Base-by-base conservation (phyloP, 495 filamentous ascomycete genomes). In the Penicillium subrubescens region DNA sequence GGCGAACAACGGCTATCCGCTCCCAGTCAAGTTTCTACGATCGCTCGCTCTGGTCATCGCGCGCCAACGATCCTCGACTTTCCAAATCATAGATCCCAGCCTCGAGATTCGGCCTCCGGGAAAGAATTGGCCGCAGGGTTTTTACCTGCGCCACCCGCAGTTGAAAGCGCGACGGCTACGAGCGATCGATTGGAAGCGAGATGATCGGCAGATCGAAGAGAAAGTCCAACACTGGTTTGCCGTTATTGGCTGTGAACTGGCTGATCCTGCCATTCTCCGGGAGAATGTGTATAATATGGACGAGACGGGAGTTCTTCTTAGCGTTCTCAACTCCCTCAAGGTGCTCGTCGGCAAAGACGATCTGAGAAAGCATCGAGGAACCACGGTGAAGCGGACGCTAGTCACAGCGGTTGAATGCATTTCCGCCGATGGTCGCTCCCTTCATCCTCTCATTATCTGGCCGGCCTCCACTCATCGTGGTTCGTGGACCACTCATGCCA, bases 151-250 rank as follows among this genome's bases (percentile, higher is more conserved):
- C 19, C 59, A 72, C 64, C 71, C 64, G 64, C 56, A 55, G 54
- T 71, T 75, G n/a, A 61, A 60, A 72, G 60, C 68, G 57, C 54
- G 63, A 67, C 66, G 61, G 69, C 62, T 71, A 10, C 53, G 59
- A 65, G 57, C 53, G 46, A 69, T 69, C 54, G 63, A 71, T 61
- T 73, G 62, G 73, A 66, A 73, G 33, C 66, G 71, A 59, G 64
- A 71, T 62, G 59, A 61, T 33, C 73, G 73, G 34, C 68, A 80
- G 46, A 80, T 75, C 34, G 73, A 77, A 69, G 61, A 71, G 10
- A 80, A 79, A 72, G 63, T 79, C 12, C 68, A 51, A 56, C 63
- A 73, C 59, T 80, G 67, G 75, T 77, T 78, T 66, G 33, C 23
- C 31, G 33, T 66, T 19, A 62, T 66, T 59, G n/a, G 55, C 46